phyloP scores from a whole-genome alignment of 2,329 filamentous ascomycete species.

The Fusarium redolens region DNA sequence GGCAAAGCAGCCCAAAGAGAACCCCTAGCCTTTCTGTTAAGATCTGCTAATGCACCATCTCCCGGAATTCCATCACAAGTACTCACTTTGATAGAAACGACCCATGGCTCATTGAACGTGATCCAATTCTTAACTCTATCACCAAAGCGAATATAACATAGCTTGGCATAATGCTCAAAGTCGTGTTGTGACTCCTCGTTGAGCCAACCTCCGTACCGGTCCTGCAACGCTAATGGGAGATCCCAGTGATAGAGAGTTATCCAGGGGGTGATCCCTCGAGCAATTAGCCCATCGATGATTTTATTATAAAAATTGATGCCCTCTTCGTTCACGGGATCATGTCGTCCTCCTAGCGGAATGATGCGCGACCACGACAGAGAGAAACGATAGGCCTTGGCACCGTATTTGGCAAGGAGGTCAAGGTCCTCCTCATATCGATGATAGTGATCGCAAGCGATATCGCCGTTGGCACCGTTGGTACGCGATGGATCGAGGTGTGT shows the following conservation, averaged over 20 bases:
- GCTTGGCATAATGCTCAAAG: constrained; percentile 51
- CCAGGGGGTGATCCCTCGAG: constrained; percentile 68
- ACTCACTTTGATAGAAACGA: constrained; percentile 30
- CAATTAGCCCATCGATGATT: constrained; percentile 68
- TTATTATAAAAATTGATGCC: constrained; percentile 70
- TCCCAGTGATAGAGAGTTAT: constrained; percentile 76
- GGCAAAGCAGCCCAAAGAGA: constrained; percentile 49
- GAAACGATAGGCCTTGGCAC: constrained; percentile 71
- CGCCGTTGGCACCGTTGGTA: constrained; percentile 57
- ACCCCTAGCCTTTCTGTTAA: constrained; percentile 36
- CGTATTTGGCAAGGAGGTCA: constrained; percentile 66
- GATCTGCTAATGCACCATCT: not conserved
- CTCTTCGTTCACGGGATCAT: constrained; percentile 71
- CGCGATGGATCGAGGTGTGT: constrained; percentile 54
- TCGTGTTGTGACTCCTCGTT: constrained; percentile 48
- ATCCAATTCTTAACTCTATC: constrained; percentile 53
- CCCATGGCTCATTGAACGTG: constrained; percentile 55
- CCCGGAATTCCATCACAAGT: not conserved
- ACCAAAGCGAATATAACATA: constrained; percentile 55
- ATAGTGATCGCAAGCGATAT: constrained; percentile 60
- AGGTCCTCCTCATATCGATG: constrained; percentile 64
- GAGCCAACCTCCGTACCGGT: constrained; percentile 52
- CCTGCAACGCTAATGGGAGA: constrained; percentile 50
- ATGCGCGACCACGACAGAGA: constrained; percentile 74
- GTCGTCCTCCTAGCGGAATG: constrained; percentile 71